Evolutionary conservation across 495 filamentous ascomycete species (phyloP), one percentile per base, ranked within the genome.

Genomic region (Xylaria flabelliformis): DNA sequence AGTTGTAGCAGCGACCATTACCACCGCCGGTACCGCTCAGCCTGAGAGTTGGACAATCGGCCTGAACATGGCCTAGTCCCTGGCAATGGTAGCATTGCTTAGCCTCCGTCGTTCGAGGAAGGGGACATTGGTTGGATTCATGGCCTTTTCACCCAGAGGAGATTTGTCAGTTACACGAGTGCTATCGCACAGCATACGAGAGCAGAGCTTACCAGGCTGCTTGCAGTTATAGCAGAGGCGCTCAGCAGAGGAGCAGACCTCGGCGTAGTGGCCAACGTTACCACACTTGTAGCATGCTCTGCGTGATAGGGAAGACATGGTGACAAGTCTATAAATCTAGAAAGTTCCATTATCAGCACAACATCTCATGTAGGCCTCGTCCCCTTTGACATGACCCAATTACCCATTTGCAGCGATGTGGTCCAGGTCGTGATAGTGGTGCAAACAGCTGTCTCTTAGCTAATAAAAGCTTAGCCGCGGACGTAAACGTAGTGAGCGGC

Each of bases 11-110:
- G 67, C 94, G 92, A 69, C 93, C 93, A 77, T 90, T 91, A 56
- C 90, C 87, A 69, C 90, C 90, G 64, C 84, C 86, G 12, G 51
- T 65, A 74, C 93, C 93, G 80, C 91, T 97, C 72, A 99, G 85
- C 77, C 97, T 94, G 70, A 98, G 63, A 64, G 97, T 99, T 73
- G 97, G 97, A 88, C 97, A 99, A 82, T 98, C 97, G 73, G 97
- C 97, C 85, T 99, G 97, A 78, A 99, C 96, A 80, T 99, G 97
- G 70, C 97, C 97, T 72, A 98, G 87, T 46, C 97, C 97, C 84
- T 98, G 96, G 87, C 97, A 99, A 85, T 98, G 96, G 82, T 99
- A 99, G 90, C 97, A 99, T 85, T 99, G 97, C 90, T 99, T 99
- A 51, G 93, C 93, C 84, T 99, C 96, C 72, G 97, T 97, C 53